These are phyloP conservation scores for Fagus crenata DNA, from an alignment of 306 rosid species.

Conservation along the genomic window DNA sequence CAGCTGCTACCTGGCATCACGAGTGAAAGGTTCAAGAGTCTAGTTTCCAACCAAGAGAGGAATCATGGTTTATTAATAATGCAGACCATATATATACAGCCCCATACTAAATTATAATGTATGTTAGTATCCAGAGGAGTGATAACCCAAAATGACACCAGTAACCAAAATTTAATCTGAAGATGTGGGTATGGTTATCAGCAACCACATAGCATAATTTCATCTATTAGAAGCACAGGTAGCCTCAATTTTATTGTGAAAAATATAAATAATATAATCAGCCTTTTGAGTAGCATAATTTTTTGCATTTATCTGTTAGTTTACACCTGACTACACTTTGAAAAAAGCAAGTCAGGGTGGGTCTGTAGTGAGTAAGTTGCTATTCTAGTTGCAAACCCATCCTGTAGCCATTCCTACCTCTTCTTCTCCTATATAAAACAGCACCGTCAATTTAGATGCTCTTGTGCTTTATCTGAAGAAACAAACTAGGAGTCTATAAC, in stretches of 20 bases:
- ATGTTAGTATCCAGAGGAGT: slow-evolving; percentile 16
- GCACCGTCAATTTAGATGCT: background rate
- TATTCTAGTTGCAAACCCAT: background rate
- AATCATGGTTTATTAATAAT: slow-evolving; percentile 1
- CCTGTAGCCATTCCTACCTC: background rate
- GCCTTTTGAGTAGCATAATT: background rate
- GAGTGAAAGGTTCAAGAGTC: slow-evolving; percentile 25
- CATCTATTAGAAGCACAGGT: background rate
- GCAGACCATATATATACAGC: slow-evolving; percentile 1
- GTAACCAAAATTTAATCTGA: background rate
- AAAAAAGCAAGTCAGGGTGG: background rate
- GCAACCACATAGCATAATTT: background rate
- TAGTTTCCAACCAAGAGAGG: slow-evolving; percentile 8
- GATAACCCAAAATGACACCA: background rate
- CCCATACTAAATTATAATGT: slow-evolving; percentile 8
- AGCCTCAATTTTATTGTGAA: background rate
- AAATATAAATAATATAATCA: background rate
- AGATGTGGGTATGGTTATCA: background rate
- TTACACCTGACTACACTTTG: background rate
- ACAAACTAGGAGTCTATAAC: background rate
- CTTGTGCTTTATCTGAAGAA: slow-evolving; percentile 10
- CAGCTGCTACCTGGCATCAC: slow-evolving; percentile 73
- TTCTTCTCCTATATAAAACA: background rate
- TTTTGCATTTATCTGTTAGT: background rate
- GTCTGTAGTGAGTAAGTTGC: background rate